A percentile compares a stretch with the other conserved stretches of the same genome.
phyloP scores from a whole-genome alignment of 176 grass and related monocot species.

The Cenchrus americanus region DNA sequence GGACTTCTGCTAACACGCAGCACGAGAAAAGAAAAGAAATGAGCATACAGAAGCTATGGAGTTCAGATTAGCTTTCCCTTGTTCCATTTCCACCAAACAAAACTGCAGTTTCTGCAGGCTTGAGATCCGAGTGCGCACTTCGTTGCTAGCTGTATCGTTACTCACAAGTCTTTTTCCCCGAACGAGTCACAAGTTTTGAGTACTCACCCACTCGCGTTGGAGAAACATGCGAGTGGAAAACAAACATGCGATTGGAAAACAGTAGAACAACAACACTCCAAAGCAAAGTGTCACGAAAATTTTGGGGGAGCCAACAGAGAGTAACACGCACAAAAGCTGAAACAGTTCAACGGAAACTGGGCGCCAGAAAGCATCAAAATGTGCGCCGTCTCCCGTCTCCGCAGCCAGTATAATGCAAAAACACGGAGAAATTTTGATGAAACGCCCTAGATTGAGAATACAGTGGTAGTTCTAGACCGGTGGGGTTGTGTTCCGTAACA shows the following conservation, averaged over 20 bases:
- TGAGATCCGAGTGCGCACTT: slow-evolving; percentile 25
- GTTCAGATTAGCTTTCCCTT: too few relatives aligned
- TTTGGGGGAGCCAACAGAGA: not conserved
- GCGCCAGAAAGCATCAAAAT: not conserved
- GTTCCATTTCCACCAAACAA: not conserved
- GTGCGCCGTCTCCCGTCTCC: not conserved
- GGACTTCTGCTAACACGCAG: not conserved
- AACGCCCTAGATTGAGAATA: too few relatives aligned
- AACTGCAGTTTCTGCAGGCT: slow-evolving; percentile 17
- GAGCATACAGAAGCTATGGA: not conserved
- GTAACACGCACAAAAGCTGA: not conserved
- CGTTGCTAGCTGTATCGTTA: not conserved
- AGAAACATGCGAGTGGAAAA: not conserved
- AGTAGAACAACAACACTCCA: not conserved
- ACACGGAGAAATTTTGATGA: not conserved
- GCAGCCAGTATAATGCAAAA: not conserved
- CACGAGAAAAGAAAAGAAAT: not conserved
- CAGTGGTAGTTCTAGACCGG: too few relatives aligned
- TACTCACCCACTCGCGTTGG: not conserved
- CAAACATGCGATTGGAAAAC: not conserved
- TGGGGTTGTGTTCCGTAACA: too few relatives aligned
- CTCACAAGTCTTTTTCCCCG: not conserved
- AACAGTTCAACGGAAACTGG: not conserved
- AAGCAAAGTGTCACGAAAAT: not conserved
- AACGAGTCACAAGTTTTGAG: not conserved